Evolutionary conservation across 495 filamentous ascomycete genomes (phyloP), one percentile per base, ranked within the genome.

Genomic region (Tuber umbilicatum): DNA sequence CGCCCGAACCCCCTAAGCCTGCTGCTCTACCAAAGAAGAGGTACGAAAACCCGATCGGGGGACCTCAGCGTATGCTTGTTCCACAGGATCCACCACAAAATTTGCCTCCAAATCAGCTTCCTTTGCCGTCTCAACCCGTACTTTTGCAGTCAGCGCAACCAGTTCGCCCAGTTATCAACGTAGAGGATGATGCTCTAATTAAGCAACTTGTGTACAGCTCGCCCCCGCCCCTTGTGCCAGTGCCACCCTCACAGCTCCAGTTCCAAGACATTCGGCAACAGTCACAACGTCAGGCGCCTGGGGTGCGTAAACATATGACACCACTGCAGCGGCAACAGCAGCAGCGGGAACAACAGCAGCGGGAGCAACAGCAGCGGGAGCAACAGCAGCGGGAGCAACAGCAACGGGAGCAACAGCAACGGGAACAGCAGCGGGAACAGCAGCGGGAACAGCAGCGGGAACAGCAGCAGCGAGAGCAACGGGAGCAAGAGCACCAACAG

Each of bases 1-100:
- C 67, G 43, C 81, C 81, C 5, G 76, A 82, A 10, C 81, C 81
- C 19, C 81, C 81, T 5, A 74, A 74, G 39, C 80, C 80, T 23
- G 80, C 80, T 76, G 40, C 80, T 37, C 64, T 82, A n/a, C 80
- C 80, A 2, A 82, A 82, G 75, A 82, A 81, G 64, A 77, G 80
- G 40, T 82, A 82, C 17, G 80, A 82, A 23, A 75, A 47, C 17
- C 60, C 70, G n/a, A 37, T n/a, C 21, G 40, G 47, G 47, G 47
- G 45, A 16, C 69, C 79, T 17, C 71, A 75, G 21, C 73, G 74
- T 40, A 71, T 75, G 79, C 69, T 81, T 27, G 73, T 80, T 40
- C 71, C 72, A 16, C 43, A 40, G 31, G 55, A 27, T 12, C 47
- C 14, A 37, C 40, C 50, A 5, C 40, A 35, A 70, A 39, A 23